Conservation (phyloP, 2,329 filamentous ascomycete species). For the Cladorrhinum sp. region DNA sequence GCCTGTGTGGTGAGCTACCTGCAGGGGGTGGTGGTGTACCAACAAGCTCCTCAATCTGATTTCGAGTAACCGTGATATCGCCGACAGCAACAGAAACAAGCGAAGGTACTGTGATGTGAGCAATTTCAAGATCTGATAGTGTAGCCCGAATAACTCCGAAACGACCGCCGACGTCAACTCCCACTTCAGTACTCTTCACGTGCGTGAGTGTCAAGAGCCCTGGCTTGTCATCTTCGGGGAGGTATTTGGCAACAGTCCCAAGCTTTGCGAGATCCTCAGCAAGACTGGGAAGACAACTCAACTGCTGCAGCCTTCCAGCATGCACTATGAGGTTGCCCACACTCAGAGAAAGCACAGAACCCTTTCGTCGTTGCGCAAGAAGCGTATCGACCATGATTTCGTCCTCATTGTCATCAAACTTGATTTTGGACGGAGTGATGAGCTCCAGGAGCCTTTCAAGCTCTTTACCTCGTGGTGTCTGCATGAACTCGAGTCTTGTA, state of each 20-base stretch:
- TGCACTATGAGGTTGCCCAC: constrained; percentile 62
- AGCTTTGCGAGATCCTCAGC: constrained; percentile 77
- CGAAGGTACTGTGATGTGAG: constrained; percentile 80
- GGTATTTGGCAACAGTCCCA: constrained; percentile 85
- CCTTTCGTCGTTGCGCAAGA: constrained; percentile 79
- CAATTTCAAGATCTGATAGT: constrained; percentile 64
- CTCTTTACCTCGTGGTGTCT: constrained; percentile 72
- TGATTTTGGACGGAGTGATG: constrained; percentile 87
- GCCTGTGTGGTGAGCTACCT: constrained; percentile 26
- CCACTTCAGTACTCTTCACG: constrained; percentile 60
- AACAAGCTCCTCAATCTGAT: constrained; percentile 68
- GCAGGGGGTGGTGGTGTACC: constrained; percentile 44
- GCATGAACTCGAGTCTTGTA: constrained; percentile 69
- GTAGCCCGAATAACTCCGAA: constrained; percentile 63
- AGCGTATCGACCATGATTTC: constrained; percentile 94
- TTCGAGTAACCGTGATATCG: constrained; percentile 59
- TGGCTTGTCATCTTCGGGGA: constrained; percentile 92
- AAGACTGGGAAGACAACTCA: constrained; percentile 67
- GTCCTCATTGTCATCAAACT: constrained; percentile 80
- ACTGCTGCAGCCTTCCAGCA: constrained; percentile 60
- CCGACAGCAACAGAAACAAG: constrained; percentile 75
- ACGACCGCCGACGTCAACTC: constrained; percentile 62
- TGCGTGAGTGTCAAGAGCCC: constrained; percentile 74
- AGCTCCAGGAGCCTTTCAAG: constrained; percentile 78
- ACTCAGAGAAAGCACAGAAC: constrained; percentile 71